Percentiles rank a stretch among this genome's conserved stretches.
Evolutionary conservation across 352 stramenopile species (phyloP).

Genomic region (Globisporangium splendens): DNA sequence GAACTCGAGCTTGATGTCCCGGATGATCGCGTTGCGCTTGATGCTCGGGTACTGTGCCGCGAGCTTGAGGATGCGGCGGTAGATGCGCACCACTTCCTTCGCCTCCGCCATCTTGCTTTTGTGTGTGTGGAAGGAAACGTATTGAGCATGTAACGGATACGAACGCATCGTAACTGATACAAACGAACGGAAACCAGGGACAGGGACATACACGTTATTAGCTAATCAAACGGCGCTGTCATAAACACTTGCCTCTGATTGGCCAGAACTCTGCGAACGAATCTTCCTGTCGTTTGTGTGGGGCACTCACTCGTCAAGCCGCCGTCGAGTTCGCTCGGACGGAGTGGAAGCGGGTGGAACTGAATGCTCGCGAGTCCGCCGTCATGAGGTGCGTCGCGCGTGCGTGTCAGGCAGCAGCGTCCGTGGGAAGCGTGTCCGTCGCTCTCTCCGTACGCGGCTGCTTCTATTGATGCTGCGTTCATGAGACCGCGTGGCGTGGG

Average conservation of each 20-base stretch:
- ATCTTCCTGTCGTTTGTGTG: slow-evolving; percentile 11
- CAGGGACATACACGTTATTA: background rate
- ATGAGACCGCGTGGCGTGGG: background rate
- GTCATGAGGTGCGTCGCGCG: slow-evolving; percentile 41
- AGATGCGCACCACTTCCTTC: slow-evolving; percentile 71
- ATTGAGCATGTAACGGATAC: too few relatives aligned
- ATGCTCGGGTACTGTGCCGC: slow-evolving; percentile 80
- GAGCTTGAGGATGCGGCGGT: slow-evolving; percentile 81
- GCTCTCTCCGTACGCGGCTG: background rate
- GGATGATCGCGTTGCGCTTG: slow-evolving; percentile 77
- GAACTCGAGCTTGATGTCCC: slow-evolving; percentile 85
- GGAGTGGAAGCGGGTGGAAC: slow-evolving; percentile 3
- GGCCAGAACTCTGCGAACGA: slow-evolving; percentile 1
- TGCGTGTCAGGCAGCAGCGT: background rate
- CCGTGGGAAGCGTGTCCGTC: background rate
- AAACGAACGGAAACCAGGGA: background rate
- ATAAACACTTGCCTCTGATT: background rate
- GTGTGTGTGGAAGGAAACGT: slow-evolving; percentile 8
- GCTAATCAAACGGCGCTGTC: background rate
- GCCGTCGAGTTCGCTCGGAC: background rate
- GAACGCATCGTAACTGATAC: background rate
- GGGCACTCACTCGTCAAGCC: background rate
- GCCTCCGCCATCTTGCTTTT: slow-evolving; percentile 27
- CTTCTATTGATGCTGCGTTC: background rate
- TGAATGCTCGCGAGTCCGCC: slow-evolving; percentile 14